phyloP scores from a whole-genome alignment of 768 basidiomycete genomes.

The Pulveroboletus ravenelii region DNA sequence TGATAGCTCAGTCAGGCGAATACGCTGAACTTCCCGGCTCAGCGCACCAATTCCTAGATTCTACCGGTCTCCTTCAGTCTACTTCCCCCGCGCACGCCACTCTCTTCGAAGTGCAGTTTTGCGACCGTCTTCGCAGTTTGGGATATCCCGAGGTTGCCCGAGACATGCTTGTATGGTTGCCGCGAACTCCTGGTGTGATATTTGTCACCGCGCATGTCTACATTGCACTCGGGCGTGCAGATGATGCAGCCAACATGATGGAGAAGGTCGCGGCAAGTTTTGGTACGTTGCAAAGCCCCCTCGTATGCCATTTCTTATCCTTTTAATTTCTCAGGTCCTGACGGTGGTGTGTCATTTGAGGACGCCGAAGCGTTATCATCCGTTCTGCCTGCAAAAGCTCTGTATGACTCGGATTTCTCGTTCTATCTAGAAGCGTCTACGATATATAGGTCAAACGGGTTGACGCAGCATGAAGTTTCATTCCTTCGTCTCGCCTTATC shows the following conservation, averaged over 20 bases:
- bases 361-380: constrained; percentile 58
- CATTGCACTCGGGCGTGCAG: constrained; percentile 60
- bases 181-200: constrained; percentile 67
- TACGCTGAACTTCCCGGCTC: constrained; percentile 49
- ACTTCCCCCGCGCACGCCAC: constrained; percentile 65
- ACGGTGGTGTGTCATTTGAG: constrained; percentile 49
- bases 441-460: constrained; percentile 61
- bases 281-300: constrained; percentile 44
- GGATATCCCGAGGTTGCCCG: constrained; percentile 58
- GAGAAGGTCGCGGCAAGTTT: constrained; percentile 74
- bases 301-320: background rate
- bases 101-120: constrained; percentile 65
- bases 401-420: constrained; percentile 57
- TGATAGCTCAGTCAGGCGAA: constrained; percentile 51
- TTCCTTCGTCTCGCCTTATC: constrained; percentile 82
- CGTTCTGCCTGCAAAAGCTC: constrained; percentile 54
- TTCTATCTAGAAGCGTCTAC: constrained; percentile 76
- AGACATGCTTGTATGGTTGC: constrained; percentile 72
- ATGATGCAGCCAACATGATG: constrained; percentile 68
- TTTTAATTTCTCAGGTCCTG: constrained; percentile 36
- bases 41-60: constrained; percentile 68
- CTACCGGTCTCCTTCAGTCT: constrained; percentile 61
- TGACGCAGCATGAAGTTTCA: constrained; percentile 57
- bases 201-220: constrained; percentile 70
- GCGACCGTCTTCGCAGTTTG: constrained; percentile 59